Evolutionary conservation across 441 rosid species (phyloP).

Genomic region (Brassica hybrid): DNA sequence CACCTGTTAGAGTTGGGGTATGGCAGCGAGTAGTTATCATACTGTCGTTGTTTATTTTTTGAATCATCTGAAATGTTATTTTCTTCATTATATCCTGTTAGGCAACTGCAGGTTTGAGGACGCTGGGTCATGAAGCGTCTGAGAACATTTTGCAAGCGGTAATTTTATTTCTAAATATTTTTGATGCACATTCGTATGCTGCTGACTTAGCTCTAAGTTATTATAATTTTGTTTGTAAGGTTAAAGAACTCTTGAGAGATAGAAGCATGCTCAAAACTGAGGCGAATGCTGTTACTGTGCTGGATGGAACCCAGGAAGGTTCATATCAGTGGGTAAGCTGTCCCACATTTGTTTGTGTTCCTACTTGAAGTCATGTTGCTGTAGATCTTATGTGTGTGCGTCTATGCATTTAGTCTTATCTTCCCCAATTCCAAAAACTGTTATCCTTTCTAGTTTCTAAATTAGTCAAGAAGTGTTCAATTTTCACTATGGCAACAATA

Average conservation of each 20-base stretch:
- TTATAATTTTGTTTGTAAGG: conserved; percentile 50
- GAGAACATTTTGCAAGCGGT: conserved; percentile 83
- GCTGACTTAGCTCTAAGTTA: conserved; percentile 11
- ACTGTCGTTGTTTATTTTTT: neutral
- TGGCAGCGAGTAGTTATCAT: neutral
- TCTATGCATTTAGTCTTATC: neutral
- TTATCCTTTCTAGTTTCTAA: neutral
- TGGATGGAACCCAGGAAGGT: conserved; percentile 96
- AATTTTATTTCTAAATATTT: conserved; percentile 29
- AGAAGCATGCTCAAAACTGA: conserved; percentile 70
- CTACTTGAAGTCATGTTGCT: conserved; percentile 1
- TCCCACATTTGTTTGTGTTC: conserved; percentile 4
- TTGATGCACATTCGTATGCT: conserved; percentile 16
- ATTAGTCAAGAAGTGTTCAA: conserved; percentile 1
- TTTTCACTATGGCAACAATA: neutral
- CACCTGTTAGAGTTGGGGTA: conserved; percentile 96
- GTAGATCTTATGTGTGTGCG: neutral
- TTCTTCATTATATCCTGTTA: conserved; percentile 27
- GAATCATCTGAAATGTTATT: neutral
- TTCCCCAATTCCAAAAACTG: neutral
- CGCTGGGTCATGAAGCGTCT: conserved; percentile 71
- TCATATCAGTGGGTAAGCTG: conserved; percentile 92
- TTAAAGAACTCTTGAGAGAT: conserved; percentile 76
- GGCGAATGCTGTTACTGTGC: conserved; percentile 64
- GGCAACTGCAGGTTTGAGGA: conserved; percentile 96